Base-by-base conservation (phyloP, 495 filamentous ascomycete species). In the Penicillium canescens region DNA sequence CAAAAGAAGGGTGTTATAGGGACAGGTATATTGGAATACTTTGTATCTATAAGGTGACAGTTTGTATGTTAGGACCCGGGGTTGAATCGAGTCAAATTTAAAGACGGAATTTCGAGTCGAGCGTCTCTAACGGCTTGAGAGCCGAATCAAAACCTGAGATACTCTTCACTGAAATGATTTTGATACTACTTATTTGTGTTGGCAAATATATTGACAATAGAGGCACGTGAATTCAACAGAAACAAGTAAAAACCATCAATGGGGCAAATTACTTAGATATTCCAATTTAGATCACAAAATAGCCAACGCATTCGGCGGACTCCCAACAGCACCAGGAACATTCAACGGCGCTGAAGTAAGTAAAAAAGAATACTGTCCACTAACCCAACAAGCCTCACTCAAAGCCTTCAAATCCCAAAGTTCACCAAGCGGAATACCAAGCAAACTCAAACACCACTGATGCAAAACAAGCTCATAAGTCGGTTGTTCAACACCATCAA, bases 381-480 rank as follows among this genome's bases (percentile, higher is more conserved):
- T 48, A 21, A 60, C 72, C 56, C 70, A 67, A 59, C 82, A 84
- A 28, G 73, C 59, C 38, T 75, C 75, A 0, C 76, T 71, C 16
- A 87, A 61, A 4, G 56, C 69, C 46, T 82, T 75, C 14, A 87
- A 67, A 63, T 86, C 78, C 80, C 82, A 86, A 6, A 87, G 70
- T 65, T 87, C 85, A 4, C 83, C 84, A 33, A 87, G 78, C 1
- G 78, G 74, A 67, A 81, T 72, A 2, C 82, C 74, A 36, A 74
- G 67, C 24, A 76, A 35, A 41, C 62, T 61, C 4, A 76, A 49
- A 50, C 72, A 74, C 54, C 68, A 75, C 48, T 70, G 72, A 41
- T 78, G 75, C 35, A 78, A 53, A 12, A 73, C 62, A 55, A 61
- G 23, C 16, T 52, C 24, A 5, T 49, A 59, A 34, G 41, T 43